Percentiles rank a stretch among this genome's conserved stretches.
These are phyloP conservation scores for Cadophora sp. DNA, from an alignment of 2,329 filamentous ascomycete genomes.

Conservation along the genomic window DNA sequence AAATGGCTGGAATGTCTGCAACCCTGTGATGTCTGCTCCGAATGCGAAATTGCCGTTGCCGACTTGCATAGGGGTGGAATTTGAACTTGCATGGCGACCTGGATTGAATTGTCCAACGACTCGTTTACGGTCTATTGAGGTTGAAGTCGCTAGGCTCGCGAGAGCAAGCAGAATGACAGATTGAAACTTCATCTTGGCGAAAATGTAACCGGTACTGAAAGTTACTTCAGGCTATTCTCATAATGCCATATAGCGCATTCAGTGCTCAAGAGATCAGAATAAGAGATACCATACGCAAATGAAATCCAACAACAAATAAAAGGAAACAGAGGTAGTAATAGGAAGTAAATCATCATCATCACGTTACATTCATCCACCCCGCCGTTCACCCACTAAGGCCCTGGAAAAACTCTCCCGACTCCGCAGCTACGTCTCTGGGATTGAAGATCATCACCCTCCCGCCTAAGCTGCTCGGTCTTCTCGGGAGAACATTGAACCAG, in stretches of 20 bases:
- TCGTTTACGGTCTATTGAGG: slow-evolving; percentile 25
- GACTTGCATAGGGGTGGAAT: slow-evolving; percentile 49
- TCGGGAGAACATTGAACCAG: slow-evolving; percentile 2
- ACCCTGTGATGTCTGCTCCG: slow-evolving; percentile 52
- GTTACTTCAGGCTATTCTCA: not conserved
- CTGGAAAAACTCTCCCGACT: not conserved
- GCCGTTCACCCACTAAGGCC: not conserved
- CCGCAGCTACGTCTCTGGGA: not conserved
- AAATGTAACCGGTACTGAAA: not conserved
- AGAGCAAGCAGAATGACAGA: not conserved
- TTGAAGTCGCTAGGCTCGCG: not conserved
- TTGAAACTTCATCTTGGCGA: not conserved
- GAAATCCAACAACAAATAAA: not conserved
- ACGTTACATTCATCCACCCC: slow-evolving; percentile 19
- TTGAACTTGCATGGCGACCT: slow-evolving; percentile 33
- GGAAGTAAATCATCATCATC: not conserved
- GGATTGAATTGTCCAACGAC: slow-evolving; percentile 37
- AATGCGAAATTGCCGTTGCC: slow-evolving; percentile 57
- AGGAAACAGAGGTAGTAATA: not conserved
- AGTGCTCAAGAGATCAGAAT: not conserved
- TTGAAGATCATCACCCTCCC: not conserved
- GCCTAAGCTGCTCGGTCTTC: slow-evolving; percentile 6
- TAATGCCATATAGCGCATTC: not conserved
- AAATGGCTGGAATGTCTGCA: slow-evolving; percentile 53
- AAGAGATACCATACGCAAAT: not conserved